Conservation (phyloP, 139 green algal species). For the Nannochloris sp. region DNA sequence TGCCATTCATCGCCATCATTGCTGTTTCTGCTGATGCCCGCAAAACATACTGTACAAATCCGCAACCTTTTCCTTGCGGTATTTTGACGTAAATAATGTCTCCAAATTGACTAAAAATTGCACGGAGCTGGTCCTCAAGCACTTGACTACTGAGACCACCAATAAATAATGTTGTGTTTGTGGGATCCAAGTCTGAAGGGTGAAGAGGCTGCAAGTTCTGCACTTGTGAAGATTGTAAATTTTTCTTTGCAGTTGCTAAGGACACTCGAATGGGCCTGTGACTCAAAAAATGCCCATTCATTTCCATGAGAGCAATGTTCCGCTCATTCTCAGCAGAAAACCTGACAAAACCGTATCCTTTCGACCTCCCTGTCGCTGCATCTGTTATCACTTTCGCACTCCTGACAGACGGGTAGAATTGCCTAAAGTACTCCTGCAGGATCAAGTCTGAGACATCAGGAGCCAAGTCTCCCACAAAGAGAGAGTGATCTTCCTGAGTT, state of each 20-base stretch:
- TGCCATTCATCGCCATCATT: constrained; percentile 63
- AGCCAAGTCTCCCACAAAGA: constrained; percentile 92
- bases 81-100: constrained; percentile 93
- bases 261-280: constrained; percentile 66
- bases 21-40: constrained; percentile 57
- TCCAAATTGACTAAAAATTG: constrained; percentile 66
- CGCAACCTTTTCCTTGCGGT: constrained; percentile 86
- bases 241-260: constrained; percentile 60
- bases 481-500: constrained; percentile 47
- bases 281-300: constrained; percentile 71
- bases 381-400: constrained; percentile 88
- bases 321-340: constrained; percentile 76
- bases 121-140: constrained; percentile 70
- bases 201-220: constrained; percentile 17
- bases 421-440: constrained; percentile 76
- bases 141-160: constrained; percentile 49
- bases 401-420: constrained; percentile 70
- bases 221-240: constrained; percentile 7
- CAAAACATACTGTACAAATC: constrained; percentile 88
- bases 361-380: constrained; percentile 64
- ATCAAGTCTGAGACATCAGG: constrained; percentile 84
- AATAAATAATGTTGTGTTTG: constrained; percentile 89
- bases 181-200: constrained; percentile 58
- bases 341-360: constrained; percentile 94
- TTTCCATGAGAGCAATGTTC: constrained; percentile 72